Conservation (phyloP, 805 yeast genomes). For the Wickerhamomyces queroliae region DNA sequence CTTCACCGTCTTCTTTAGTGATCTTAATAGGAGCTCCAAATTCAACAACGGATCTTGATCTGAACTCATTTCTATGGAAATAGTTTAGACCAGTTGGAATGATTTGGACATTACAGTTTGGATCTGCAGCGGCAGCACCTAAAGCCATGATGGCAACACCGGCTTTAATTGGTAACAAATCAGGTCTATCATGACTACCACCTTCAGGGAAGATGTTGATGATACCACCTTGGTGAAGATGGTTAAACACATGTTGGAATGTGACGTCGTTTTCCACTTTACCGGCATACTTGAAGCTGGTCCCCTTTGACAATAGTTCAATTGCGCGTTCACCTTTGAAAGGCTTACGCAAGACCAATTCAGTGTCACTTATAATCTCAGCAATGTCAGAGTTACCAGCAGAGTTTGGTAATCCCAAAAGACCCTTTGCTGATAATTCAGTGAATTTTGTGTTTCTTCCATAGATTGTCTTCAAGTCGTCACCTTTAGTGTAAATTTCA, state of each 20-base stretch:
- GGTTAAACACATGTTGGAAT: constrained; percentile 77
- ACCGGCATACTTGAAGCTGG: constrained; percentile 67
- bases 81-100: constrained; percentile 97
- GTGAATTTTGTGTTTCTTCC: constrained; percentile 69
- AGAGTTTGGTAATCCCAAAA: constrained; percentile 71
- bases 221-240: constrained; percentile 71
- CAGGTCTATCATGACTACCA: constrained; percentile 94
- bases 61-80: constrained; percentile 88
- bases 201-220: constrained; percentile 96
- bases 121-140: constrained; percentile 81
- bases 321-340: constrained; percentile 50
- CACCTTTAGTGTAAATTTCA: constrained; percentile 47
- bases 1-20: constrained; percentile 49
- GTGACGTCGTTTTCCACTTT: constrained; percentile 80
- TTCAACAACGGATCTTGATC: constrained; percentile 92
- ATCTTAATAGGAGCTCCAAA: constrained; percentile 85
- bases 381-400: constrained; percentile 72
- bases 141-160: constrained; percentile 98
- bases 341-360: constrained; percentile 59
- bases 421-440: constrained; percentile 51
- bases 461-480: constrained; percentile 38
- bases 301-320: constrained; percentile 46
- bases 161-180: constrained; percentile 84
- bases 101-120: constrained; percentile 69
- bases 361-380: constrained; percentile 65